Conservation (phyloP, 2,329 filamentous ascomycete genomes). For the Aspergillus fischeri region DNA sequence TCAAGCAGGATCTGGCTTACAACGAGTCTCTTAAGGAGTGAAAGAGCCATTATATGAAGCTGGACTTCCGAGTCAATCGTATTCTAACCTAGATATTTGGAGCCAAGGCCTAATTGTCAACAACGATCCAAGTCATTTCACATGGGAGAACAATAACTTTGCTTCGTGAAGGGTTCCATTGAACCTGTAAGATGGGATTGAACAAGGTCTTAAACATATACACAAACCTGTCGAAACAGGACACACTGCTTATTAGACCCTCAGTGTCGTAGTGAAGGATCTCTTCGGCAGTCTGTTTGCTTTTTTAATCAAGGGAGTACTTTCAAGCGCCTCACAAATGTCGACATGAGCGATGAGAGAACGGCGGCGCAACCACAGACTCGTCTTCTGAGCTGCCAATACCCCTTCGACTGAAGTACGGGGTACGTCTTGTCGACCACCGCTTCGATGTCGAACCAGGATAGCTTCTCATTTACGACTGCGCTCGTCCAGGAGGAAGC, state of each 20-base stretch:
- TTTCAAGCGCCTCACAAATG: neutral
- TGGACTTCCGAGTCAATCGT: too few species aligned
- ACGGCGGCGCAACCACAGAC: neutral
- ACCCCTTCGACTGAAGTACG: constrained; percentile 2
- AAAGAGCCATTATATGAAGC: too few species aligned
- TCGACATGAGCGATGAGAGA: neutral
- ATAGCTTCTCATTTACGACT: neutral
- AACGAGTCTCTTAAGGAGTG: too few species aligned
- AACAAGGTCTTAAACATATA: too few species aligned
- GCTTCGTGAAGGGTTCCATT: too few species aligned
- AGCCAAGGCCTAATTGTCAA: neutral
- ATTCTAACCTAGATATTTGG: neutral
- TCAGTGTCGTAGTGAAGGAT: neutral
- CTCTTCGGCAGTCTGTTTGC: neutral
- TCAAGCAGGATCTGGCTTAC: neutral
- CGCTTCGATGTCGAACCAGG: neutral
- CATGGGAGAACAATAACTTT: too few species aligned
- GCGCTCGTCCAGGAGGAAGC: neutral
- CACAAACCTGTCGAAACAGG: neutral
- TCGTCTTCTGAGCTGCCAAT: neutral
- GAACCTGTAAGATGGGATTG: too few species aligned
- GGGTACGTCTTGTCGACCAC: neutral
- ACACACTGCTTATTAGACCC: neutral
- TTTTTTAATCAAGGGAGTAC: neutral
- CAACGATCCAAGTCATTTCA: neutral